Percentiles rank a stretch among this genome's conserved stretches.
These are phyloP conservation scores for Diaporthe nobilis DNA, from an alignment of 2,329 filamentous ascomycete species.

Conservation along the genomic window DNA sequence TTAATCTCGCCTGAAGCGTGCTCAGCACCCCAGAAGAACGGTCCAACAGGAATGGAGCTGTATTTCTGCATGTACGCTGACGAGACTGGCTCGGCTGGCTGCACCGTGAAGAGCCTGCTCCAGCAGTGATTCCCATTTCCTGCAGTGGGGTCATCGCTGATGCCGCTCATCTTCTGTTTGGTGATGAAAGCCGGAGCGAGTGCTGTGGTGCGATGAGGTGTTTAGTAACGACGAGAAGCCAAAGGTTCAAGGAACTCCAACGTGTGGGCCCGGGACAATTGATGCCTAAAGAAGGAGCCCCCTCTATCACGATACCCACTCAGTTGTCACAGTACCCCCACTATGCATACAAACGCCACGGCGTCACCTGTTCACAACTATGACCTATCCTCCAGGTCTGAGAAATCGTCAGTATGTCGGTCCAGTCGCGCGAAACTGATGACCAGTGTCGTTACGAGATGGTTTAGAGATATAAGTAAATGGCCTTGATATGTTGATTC, in stretches of 20 bases:
- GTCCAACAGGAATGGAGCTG: background rate
- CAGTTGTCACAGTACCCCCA: background rate
- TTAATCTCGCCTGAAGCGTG: background rate
- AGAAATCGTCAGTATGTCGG: background rate
- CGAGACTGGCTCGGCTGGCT: conserved; percentile 8
- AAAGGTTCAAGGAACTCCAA: background rate
- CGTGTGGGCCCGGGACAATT: background rate
- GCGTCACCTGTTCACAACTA: background rate
- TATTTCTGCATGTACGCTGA: conserved; percentile 17
- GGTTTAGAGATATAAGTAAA: background rate
- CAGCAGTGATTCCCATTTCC: background rate
- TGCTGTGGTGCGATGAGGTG: background rate
- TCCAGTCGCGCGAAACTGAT: background rate
- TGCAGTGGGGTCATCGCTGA: background rate
- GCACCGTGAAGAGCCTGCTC: background rate
- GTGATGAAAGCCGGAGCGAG: background rate
- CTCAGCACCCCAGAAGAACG: conserved; percentile 23
- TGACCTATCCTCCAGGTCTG: background rate
- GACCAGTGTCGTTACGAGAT: background rate
- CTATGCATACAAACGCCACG: background rate
- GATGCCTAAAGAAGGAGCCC: background rate
- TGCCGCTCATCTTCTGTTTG: background rate
- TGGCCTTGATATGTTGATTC: background rate
- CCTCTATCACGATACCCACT: background rate
- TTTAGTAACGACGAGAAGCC: background rate